A percentile compares a stretch with the other conserved stretches of the same genome.
These are phyloP conservation scores for Dothideomycetidae sp. DNA, from an alignment of 2,329 filamentous ascomycete species.

Conservation along the genomic window DNA sequence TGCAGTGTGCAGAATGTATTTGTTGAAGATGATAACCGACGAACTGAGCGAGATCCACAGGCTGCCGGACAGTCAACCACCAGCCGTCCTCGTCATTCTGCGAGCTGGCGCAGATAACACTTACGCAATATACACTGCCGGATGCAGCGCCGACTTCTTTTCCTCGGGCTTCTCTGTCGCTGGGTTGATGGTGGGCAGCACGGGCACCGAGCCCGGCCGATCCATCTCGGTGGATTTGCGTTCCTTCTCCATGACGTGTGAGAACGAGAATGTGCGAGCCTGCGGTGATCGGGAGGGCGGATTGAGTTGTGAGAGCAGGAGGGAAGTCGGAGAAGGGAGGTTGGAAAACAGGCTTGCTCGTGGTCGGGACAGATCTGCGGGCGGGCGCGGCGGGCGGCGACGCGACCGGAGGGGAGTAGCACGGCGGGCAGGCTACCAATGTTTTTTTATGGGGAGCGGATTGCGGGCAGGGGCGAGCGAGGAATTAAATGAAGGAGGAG, in stretches of 20 bases:
- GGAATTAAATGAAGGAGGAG: too few relatives aligned
- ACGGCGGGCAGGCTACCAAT: too few relatives aligned
- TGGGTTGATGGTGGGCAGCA: constrained; percentile 71
- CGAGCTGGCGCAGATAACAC: too few relatives aligned
- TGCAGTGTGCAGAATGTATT: constrained; percentile 82
- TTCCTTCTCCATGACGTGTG: constrained; percentile 57
- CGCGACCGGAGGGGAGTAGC: too few relatives aligned
- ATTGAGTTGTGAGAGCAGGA: not conserved
- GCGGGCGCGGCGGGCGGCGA: not conserved
- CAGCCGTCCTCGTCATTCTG: too few relatives aligned
- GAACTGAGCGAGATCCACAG: constrained; percentile 88
- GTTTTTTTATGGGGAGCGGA: too few relatives aligned
- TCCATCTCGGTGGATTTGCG: constrained; percentile 66
- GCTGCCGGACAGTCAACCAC: constrained; percentile 34
- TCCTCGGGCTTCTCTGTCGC: constrained; percentile 55
- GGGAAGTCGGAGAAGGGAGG: not conserved
- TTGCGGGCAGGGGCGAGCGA: too few relatives aligned
- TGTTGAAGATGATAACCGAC: constrained; percentile 97
- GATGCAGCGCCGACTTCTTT: constrained; percentile 53
- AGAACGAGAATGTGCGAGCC: not conserved
- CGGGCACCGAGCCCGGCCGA: constrained; percentile 43
- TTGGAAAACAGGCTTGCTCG: constrained; percentile 3
- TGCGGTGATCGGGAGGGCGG: constrained; percentile 30
- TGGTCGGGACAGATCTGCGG: constrained; percentile 4
- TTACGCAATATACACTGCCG: constrained; percentile 69